phyloP scores from a whole-genome alignment of 768 basidiomycete species.

The Boletus barrowsii region DNA sequence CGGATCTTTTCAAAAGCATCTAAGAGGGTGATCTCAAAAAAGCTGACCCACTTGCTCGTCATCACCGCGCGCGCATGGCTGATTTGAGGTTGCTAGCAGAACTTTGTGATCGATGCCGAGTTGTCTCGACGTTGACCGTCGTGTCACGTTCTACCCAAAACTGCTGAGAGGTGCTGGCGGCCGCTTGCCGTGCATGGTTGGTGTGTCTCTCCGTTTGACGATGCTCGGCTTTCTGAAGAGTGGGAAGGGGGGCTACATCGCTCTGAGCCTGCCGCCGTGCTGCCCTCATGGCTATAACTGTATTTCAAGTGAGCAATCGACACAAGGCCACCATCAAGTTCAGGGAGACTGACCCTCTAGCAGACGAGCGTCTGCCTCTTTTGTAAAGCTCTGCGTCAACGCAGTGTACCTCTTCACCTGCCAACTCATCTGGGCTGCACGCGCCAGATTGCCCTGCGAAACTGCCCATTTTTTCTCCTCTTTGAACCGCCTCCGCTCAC shows the following conservation, averaged over 20 bases:
- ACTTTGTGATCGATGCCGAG: slow-evolving; percentile 30
- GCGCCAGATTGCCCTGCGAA: slow-evolving; percentile 70
- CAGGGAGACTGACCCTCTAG: slow-evolving; percentile 49
- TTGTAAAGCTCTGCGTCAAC: slow-evolving; percentile 75
- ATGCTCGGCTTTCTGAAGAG: slow-evolving; percentile 24
- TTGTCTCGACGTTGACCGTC: slow-evolving; percentile 27
- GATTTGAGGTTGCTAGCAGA: slow-evolving; percentile 35
- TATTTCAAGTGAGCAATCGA: slow-evolving; percentile 5
- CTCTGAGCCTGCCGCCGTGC: slow-evolving; percentile 17
- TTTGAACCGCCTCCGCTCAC: slow-evolving; percentile 76
- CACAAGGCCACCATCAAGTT: neutral
- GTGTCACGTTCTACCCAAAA: slow-evolving; percentile 30
- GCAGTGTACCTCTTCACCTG: slow-evolving; percentile 79
- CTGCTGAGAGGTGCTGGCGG: slow-evolving; percentile 18
- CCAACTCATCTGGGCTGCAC: slow-evolving; percentile 79
- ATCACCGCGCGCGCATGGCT: slow-evolving; percentile 36
- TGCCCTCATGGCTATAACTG: slow-evolving; percentile 28
- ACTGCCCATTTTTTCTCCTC: slow-evolving; percentile 88
- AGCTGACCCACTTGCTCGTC: neutral
- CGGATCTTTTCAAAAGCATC: slow-evolving; percentile 10
- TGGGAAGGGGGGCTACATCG: slow-evolving; percentile 13
- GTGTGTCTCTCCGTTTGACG: slow-evolving; percentile 23
- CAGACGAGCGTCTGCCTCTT: slow-evolving; percentile 69
- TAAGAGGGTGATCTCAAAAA: slow-evolving; percentile 6
- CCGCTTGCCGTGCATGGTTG: slow-evolving; percentile 27